Evolutionary conservation across 495 filamentous ascomycete genomes (phyloP).

Genomic region (Lophiostoma macrostomum): DNA sequence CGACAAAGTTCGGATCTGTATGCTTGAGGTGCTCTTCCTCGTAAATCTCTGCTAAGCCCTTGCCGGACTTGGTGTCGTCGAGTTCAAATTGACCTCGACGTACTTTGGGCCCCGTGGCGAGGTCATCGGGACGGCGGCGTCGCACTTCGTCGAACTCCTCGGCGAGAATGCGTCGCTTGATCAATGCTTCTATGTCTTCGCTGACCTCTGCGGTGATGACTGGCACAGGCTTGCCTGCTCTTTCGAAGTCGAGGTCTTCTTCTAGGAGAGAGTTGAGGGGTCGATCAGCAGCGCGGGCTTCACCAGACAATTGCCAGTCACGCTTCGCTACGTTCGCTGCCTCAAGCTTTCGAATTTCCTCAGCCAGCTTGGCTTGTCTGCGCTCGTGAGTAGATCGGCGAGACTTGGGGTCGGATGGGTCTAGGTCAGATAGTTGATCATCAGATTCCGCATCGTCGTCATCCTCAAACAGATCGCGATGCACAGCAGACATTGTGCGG

Average conservation of each 20-base stretch:
- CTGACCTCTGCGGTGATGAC: constrained; percentile 92
- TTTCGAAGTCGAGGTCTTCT: constrained; percentile 93
- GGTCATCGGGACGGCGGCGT: constrained; percentile 70
- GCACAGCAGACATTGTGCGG: constrained; percentile 84
- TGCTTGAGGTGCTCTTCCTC: constrained; percentile 84
- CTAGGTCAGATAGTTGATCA: constrained; percentile 34
- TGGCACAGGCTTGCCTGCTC: constrained; percentile 90
- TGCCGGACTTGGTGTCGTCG: constrained; percentile 79
- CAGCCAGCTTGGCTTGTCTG: constrained; percentile 74
- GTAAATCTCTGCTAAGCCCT: constrained; percentile 88
- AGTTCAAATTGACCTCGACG: constrained; percentile 72
- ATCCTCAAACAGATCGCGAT: constrained; percentile 90
- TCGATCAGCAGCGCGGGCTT: constrained; percentile 76
- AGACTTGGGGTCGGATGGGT: constrained; percentile 50
- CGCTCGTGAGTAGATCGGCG: constrained; percentile 78
- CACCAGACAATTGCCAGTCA: constrained; percentile 85
- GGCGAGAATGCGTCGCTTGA: constrained; percentile 89
- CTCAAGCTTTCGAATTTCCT: constrained; percentile 89
- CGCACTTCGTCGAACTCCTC: constrained; percentile 91
- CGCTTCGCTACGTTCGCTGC: constrained; percentile 85
- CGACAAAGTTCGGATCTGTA: constrained; percentile 76
- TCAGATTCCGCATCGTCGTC: constrained; percentile 43
- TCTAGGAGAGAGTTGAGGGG: constrained; percentile 91
- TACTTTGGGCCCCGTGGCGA: constrained; percentile 51
- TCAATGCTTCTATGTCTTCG: constrained; percentile 87